Base-by-base conservation (phyloP, 2,329 filamentous ascomycete genomes). In the Talaromyces piceae region DNA sequence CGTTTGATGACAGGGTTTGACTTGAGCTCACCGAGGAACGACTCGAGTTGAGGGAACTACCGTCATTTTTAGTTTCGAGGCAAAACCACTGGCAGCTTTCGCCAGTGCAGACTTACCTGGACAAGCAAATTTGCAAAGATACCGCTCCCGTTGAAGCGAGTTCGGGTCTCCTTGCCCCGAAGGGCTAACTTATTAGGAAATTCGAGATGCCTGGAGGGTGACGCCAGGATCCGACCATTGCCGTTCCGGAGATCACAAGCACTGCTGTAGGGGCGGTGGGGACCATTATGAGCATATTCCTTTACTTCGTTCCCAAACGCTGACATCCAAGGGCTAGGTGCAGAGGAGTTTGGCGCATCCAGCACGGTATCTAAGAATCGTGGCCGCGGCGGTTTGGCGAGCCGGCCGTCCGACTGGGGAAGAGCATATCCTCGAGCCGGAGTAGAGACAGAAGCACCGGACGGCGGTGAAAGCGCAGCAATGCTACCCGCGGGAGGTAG, bases 81-180 rank as follows among this genome's bases (percentile, higher is more conserved):
- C 7, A 9, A 20, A 4, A 20, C 33, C n/a, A 9, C 26, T 9
- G 16, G 16, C 16, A 18, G 16, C 16, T 28, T 28, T 7, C 16
- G 16, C 33, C 16, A n/a, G 5, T 41, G 28, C 31, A 22, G 20
- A 45, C 57, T 49, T 60, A 72, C 69, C 63, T 72, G 66, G 5
- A 67, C 59, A 25, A 71, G 62, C 26, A 72, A 50, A 52, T 66
- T 71, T 26, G 67, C 65, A 50, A 67, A 62, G 26, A 71, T 70
- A 7, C 69, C 69, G 2, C 64, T 65, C 6, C 69, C 69, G 39
- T 65, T 68, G 50, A 68, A 72, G 1, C 69, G 66, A n/a, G 68
- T 71, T 52, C 62, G 65, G 1, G 67, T 70, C 49, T 70, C 68
- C 37, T 62, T 61, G 3, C 68, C 68, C 51, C 66, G 58, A 57